These are phyloP conservation scores for Aspergillus pseudonomiae DNA, from an alignment of 2,329 filamentous ascomycete genomes.

Conservation along the genomic window DNA sequence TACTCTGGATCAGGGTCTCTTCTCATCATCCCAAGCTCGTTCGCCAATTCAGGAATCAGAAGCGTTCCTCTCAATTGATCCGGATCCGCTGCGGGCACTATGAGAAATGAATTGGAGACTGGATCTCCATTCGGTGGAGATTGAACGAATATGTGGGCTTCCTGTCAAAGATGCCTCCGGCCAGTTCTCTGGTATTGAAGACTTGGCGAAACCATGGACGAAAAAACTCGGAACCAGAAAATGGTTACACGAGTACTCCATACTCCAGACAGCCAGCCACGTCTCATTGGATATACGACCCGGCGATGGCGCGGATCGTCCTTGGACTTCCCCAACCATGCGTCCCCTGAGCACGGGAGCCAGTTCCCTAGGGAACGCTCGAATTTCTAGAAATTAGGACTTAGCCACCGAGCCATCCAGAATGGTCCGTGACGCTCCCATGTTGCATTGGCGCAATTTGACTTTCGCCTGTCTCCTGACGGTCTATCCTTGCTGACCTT, in stretches of 20 bases:
- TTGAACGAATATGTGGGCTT: not conserved
- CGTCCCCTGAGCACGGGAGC: conserved; percentile 14
- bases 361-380: conserved; percentile 10
- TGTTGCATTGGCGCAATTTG: conserved; percentile 9
- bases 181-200: conserved; percentile 11
- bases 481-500: not conserved
- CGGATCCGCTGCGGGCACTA: not conserved
- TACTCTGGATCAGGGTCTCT: not conserved
- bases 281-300: conserved; percentile 11
- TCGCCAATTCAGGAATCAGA: not conserved
- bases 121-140: not conserved
- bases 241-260: not conserved
- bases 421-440: conserved; percentile 8
- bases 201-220: conserved; percentile 14
- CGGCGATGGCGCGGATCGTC: conserved; percentile 10
- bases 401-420: conserved; percentile 1
- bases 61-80: not conserved
- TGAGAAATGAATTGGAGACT: not conserved
- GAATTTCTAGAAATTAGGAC: conserved; percentile 13
- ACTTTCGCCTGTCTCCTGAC: conserved; percentile 7
- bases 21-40: not conserved
- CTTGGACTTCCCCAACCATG: conserved; percentile 14
- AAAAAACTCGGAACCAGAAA: conserved; percentile 3
- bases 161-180: conserved; percentile 3
- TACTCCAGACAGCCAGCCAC: conserved; percentile 1